Evolutionary conservation across 768 basidiomycete species (phyloP), one percentile per base, ranked within the genome.

Genomic region (Panaeolus papilionaceus): DNA sequence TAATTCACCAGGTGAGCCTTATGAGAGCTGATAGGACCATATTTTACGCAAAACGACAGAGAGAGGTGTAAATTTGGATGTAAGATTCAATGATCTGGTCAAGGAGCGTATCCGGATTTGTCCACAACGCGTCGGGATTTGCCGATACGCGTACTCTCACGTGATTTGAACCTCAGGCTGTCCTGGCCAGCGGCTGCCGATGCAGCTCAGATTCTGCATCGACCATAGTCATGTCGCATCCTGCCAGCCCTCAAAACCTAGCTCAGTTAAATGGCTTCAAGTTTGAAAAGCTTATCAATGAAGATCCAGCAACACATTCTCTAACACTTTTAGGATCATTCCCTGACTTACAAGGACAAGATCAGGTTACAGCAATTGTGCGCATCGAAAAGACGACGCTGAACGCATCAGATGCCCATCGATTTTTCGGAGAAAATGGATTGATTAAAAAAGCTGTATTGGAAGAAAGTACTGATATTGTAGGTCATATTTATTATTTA

Each of bases 341-440:
- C 12, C 86, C 81, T 28, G 64, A 70, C n/a, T 67, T 76, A 0
- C 20, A 69, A 9, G 38, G 69, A 23, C 61, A 67, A 39, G 71
- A 68, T 6, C 67, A 67, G 1, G 76, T 82, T 2, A 81, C 82
- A 38, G 88, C 92, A 3, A 89, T 96, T 69, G 73, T 96, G n/a
- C 86, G 90, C 42, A 80, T 96, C 44, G 92, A 95, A 75, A 94
- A 90, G 75, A 90, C 90, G 0, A 85, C 91, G 2, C 82, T 96
- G 66, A 79, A 86, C n/a, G 67, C 81, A 8, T 75, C 81, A 7
- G 72, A 80, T 20, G 82, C 79, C 26, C 68, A 75, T 16, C 65
- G 74, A 28, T 73, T 86, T 66, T 79, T 89, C 73, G 70, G 79
- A 28, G 70, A 77, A 0, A 45, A 79, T 10, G 80, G 79, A 14